Evolutionary conservation across 2,329 filamentous ascomycete genomes (phyloP), one percentile per base, ranked within the genome.

Genomic region (Amylocarpus encephaloides): DNA sequence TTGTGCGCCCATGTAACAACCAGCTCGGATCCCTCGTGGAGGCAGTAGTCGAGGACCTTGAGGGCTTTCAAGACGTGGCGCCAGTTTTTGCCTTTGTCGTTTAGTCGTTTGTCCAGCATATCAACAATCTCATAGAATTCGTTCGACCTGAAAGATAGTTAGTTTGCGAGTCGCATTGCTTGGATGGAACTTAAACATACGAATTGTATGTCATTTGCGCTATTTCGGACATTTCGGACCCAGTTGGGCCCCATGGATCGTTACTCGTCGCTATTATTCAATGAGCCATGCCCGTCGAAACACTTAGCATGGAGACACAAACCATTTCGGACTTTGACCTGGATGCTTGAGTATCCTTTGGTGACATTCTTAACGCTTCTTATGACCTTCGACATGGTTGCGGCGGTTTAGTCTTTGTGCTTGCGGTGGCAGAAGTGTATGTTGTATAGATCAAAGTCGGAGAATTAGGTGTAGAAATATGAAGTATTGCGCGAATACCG

Each of bases 71-170:
- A 75, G 11, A 98, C 93, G 68, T 98, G 93, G 63, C 93, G 85
- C 93, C 93, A 98, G 69, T 98, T 98, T 78, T 97, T 98, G 66
- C 93, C 93, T 71, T 98, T 97, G 71, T 98, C 93, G 64, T 98
- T 98, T 65, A 98, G 75, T 60, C 93, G 86, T 76, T 97, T 97
- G 72, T 98, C 93, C 60, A 98, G 77, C 89, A 98, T 98, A 69
- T 98, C 93, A 85, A 98, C 95, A 64, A 98, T 96, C 68, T 98
- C 92, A 74, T 95, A 95, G 73, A 98, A 98, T 69, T 97, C 93
- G 70, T 86, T 92, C 33, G 90, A 91, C 66, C 92, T 67, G 52
- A 34, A 38, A 9, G 13, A 26, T 19, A 34, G 12, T 22, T 30
- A 35, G 58, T 46, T 60, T 48, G 55, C 10, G 12, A 12, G 18